Conservation (phyloP, 768 basidiomycete species). For the Sutorius australiensis region DNA sequence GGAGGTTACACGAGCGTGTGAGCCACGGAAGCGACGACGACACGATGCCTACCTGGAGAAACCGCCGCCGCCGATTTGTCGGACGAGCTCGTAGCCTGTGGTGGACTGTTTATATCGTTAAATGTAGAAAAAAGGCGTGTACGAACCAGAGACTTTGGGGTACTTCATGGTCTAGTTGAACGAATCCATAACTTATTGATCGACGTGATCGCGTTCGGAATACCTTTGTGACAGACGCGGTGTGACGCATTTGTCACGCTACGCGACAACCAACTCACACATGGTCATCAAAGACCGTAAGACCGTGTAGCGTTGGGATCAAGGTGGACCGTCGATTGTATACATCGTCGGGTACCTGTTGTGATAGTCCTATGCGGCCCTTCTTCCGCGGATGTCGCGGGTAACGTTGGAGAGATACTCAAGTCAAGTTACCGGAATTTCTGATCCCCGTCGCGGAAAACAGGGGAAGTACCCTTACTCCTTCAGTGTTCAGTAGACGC, state of each 20-base stretch:
- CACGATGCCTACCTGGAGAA: slow-evolving; percentile 63
- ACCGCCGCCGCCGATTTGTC: slow-evolving; percentile 82
- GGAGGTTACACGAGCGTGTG: not conserved
- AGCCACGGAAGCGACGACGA: not conserved
- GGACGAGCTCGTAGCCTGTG: slow-evolving; percentile 64
- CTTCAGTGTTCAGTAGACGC: too few species aligned
- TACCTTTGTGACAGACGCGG: slow-evolving; percentile 25
- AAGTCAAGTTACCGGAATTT: not conserved
- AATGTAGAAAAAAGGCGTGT: not conserved
- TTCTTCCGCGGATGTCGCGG: not conserved
- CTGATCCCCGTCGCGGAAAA: not conserved
- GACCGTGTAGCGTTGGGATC: too few species aligned
- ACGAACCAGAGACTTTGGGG: slow-evolving; percentile 30
- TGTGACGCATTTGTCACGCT: slow-evolving; percentile 15
- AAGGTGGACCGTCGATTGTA: not conserved
- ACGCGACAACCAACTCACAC: not conserved
- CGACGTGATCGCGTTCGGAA: not conserved
- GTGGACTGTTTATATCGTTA: not conserved
- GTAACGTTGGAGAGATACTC: not conserved
- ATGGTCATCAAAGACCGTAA: not conserved
- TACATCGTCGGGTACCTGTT: too few species aligned
- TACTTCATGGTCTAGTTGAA: slow-evolving; percentile 27
- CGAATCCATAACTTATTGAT: slow-evolving; percentile 1
- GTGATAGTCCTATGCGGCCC: not conserved
- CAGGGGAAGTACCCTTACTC: too few species aligned